Evolutionary conservation across 1,284 basidiomycete species (phyloP).

Genomic region (Ganoderma sp.): DNA sequence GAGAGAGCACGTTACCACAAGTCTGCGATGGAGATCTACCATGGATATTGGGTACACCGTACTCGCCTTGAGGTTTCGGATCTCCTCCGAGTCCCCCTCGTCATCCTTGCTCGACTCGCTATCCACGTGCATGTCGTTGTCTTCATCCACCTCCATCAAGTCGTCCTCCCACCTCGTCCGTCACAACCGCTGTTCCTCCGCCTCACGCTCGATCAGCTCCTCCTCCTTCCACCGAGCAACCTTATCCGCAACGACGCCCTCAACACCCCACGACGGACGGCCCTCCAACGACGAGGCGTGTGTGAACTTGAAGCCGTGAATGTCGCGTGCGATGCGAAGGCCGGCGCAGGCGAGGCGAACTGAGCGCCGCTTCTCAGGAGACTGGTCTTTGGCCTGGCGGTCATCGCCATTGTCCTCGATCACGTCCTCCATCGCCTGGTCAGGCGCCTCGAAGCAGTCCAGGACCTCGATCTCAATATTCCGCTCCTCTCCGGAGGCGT

Average conservation of each 20-base stretch:
- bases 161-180: constrained; percentile 66
- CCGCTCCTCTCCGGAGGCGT: constrained; percentile 58
- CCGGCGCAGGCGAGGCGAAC: constrained; percentile 77
- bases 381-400: constrained; percentile 44
- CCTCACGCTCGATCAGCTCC: constrained; percentile 65
- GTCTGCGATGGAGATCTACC: too few species aligned
- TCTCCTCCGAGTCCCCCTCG: constrained; percentile 72
- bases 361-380: constrained; percentile 59
- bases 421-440: constrained; percentile 68
- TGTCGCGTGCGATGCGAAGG: constrained; percentile 69
- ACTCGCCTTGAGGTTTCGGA: too few species aligned
- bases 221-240: constrained; percentile 75
- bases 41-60: too few species aligned
- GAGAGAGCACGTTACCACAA: too few species aligned
- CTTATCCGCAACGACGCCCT: constrained; percentile 72
- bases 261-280: constrained; percentile 68
- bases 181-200: constrained; percentile 67
- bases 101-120: constrained; percentile 57
- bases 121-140: constrained; percentile 44
- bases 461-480: constrained; percentile 83
- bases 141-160: constrained; percentile 72
- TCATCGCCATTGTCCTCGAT: constrained; percentile 78
- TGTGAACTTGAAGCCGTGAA: constrained; percentile 76
- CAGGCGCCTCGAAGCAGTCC: constrained; percentile 60
- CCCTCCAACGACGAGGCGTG: constrained; percentile 46